Conservation (phyloP, 257 asterid genomes). For the Linaria vulgaris region DNA sequence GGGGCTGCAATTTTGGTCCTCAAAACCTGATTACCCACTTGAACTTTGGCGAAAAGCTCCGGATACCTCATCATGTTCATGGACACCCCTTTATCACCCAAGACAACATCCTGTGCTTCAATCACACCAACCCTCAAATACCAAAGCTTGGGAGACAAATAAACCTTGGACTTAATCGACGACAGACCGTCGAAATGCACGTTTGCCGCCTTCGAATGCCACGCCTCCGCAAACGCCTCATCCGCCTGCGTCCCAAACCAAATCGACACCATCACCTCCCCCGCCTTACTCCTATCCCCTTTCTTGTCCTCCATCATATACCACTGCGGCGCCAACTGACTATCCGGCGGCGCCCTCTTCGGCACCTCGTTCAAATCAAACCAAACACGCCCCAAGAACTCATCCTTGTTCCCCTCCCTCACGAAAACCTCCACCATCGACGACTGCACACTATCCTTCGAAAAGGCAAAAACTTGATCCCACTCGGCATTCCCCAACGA, state of each 20-base stretch:
- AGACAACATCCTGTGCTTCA: conserved; percentile 74
- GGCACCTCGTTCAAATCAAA: conserved; percentile 84
- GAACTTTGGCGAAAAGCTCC: conserved; percentile 72
- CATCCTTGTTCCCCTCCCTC: conserved; percentile 63
- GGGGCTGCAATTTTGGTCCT: conserved; percentile 66
- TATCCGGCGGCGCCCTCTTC: conserved; percentile 73
- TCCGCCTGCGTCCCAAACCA: conserved; percentile 96
- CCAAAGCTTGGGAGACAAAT: conserved; percentile 86
- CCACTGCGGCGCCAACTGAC: conserved; percentile 89
- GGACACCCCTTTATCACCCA: conserved; percentile 55
- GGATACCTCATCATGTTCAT: conserved; percentile 67
- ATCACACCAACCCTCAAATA: conserved; percentile 70
- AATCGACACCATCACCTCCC: conserved; percentile 71
- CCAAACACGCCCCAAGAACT: conserved; percentile 78
- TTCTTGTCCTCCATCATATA: conserved; percentile 77
- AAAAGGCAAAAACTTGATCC: conserved; percentile 85
- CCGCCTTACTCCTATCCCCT: conserved; percentile 63
- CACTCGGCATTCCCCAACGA: conserved; percentile 49
- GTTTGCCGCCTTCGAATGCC: conserved; percentile 88
- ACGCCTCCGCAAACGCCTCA: conserved; percentile 81
- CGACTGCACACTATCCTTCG: conserved; percentile 79
- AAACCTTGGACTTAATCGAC: conserved; percentile 81
- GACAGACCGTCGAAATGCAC: conserved; percentile 64
- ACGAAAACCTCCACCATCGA: conserved; percentile 70
- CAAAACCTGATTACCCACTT: conserved; percentile 75